These are phyloP conservation scores for Pestalotiopsis sp. DNA, from an alignment of 2,329 filamentous ascomycete species.

Conservation along the genomic window DNA sequence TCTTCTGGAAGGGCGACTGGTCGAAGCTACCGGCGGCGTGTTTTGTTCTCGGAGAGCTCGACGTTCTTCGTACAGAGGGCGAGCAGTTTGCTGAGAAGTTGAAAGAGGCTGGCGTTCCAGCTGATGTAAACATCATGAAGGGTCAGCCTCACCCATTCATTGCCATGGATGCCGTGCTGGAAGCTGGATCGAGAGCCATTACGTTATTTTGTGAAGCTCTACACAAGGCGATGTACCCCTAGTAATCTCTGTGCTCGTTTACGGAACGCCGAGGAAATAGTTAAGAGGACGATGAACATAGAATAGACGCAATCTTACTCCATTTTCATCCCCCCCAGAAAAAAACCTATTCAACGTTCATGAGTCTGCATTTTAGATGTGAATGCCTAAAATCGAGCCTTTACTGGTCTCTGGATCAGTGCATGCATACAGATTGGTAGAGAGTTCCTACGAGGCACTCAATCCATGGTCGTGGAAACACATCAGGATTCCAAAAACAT, in stretches of 20 bases:
- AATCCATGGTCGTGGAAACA: too few species aligned
- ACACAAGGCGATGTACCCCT: constrained; percentile 21
- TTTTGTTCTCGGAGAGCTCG: constrained; percentile 57
- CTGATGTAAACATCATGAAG: constrained; percentile 51
- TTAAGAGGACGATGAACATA: too few species aligned
- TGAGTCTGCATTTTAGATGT: too few species aligned
- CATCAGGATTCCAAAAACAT: too few species aligned
- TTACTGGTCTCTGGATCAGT: too few species aligned
- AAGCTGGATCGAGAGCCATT: constrained; percentile 54
- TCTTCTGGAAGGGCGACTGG: constrained; percentile 55
- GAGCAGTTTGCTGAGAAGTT: constrained; percentile 53
- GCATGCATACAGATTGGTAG: too few species aligned
- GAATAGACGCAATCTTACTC: too few species aligned
- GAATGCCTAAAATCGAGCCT: too few species aligned
- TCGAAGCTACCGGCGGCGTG: constrained; percentile 50
- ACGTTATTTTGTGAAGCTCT: constrained; percentile 39
- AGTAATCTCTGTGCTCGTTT: not conserved
- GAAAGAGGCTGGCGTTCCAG: constrained; percentile 45
- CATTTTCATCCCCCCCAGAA: too few species aligned
- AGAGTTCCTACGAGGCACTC: too few species aligned
- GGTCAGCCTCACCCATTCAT: constrained; percentile 62
- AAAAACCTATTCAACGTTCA: too few species aligned
- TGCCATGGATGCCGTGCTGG: constrained; percentile 57
- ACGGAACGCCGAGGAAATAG: too few species aligned
- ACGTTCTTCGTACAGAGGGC: constrained; percentile 59